Conservation (phyloP, 495 filamentous ascomycete genomes). For the Tuber borchii region DNA sequence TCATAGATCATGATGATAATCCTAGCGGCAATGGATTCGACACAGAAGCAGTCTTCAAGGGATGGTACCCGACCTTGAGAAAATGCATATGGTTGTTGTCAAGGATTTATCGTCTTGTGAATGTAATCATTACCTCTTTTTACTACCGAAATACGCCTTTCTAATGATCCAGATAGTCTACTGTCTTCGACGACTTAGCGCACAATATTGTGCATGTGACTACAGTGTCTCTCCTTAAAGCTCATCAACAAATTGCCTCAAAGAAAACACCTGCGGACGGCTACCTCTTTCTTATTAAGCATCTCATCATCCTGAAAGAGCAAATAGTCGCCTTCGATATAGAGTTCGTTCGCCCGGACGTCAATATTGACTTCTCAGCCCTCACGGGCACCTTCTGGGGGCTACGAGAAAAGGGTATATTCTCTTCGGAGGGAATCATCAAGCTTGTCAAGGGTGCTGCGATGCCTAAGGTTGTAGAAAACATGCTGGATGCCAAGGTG, state of each 20-base stretch:
- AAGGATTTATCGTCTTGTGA: slow-evolving; percentile 66
- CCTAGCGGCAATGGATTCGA: slow-evolving; percentile 48
- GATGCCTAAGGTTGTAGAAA: slow-evolving; percentile 57
- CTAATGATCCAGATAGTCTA: slow-evolving; percentile 45
- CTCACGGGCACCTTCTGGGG: slow-evolving; percentile 66
- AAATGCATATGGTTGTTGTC: slow-evolving; percentile 72
- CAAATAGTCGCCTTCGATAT: slow-evolving; percentile 78
- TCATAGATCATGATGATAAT: slow-evolving; percentile 50
- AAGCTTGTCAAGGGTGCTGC: slow-evolving; percentile 56
- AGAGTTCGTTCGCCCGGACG: slow-evolving; percentile 57
- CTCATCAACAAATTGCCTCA: slow-evolving; percentile 51
- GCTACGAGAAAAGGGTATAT: slow-evolving; percentile 62
- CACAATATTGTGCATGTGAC: slow-evolving; percentile 73
- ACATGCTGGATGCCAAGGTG: slow-evolving; percentile 62
- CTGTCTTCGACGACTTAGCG: slow-evolving; percentile 69
- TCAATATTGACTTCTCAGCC: slow-evolving; percentile 64
- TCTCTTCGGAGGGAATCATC: slow-evolving; percentile 59
- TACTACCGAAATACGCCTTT: not conserved
- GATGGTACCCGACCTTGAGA: slow-evolving; percentile 65
- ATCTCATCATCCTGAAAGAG: slow-evolving; percentile 66
- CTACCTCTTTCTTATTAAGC: slow-evolving; percentile 66
- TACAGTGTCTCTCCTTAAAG: slow-evolving; percentile 58
- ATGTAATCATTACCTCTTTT: slow-evolving; percentile 45
- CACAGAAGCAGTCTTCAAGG: slow-evolving; percentile 37
- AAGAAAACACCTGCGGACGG: slow-evolving; percentile 52